These are phyloP conservation scores for Tephrocybe sp. DNA, from an alignment of 768 basidiomycete genomes.

Conservation along the genomic window DNA sequence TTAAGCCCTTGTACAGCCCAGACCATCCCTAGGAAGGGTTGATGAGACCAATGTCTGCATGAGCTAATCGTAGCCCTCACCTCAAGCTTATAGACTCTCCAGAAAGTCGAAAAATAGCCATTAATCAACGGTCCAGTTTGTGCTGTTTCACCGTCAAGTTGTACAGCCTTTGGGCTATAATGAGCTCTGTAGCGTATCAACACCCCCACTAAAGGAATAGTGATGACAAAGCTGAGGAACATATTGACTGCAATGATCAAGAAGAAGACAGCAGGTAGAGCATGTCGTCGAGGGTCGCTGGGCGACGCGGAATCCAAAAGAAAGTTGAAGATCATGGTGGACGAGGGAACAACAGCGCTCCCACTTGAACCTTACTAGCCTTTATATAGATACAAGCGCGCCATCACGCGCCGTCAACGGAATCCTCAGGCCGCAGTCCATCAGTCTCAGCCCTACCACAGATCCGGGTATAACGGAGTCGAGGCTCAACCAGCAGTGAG, in stretches of 20 bases:
- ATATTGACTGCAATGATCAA: constrained; percentile 1
- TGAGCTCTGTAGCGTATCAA: constrained; percentile 76
- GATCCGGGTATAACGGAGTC: too few relatives aligned
- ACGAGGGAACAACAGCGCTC: too few relatives aligned
- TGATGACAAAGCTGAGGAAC: constrained; percentile 43
- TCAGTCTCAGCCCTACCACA: too few relatives aligned
- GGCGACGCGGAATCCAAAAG: too few relatives aligned
- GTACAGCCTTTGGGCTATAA: constrained; percentile 79
- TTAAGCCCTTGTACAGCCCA: constrained; percentile 79
- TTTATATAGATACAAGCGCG: too few relatives aligned
- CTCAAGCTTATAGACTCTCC: constrained; percentile 68
- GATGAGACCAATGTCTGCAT: constrained; percentile 13
- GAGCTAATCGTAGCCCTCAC: constrained; percentile 27
- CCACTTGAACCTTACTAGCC: too few relatives aligned
- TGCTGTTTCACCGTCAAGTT: constrained; percentile 65
- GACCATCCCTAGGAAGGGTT: constrained; percentile 44
- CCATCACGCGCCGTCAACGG: too few relatives aligned
- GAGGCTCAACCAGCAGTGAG: too few relatives aligned
- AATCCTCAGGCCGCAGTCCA: too few relatives aligned
- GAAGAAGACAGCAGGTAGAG: not conserved
- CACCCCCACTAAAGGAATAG: constrained; percentile 60
- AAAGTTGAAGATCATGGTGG: too few relatives aligned
- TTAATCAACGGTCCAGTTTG: constrained; percentile 70
- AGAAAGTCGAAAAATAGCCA: constrained; percentile 69
- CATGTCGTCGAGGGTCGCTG: too few relatives aligned